A percentile compares a stretch with the other conserved stretches of the same genome.
phyloP scores from a whole-genome alignment of 1,284 basidiomycete species.

The Pseudozyma tsukubaensis region DNA sequence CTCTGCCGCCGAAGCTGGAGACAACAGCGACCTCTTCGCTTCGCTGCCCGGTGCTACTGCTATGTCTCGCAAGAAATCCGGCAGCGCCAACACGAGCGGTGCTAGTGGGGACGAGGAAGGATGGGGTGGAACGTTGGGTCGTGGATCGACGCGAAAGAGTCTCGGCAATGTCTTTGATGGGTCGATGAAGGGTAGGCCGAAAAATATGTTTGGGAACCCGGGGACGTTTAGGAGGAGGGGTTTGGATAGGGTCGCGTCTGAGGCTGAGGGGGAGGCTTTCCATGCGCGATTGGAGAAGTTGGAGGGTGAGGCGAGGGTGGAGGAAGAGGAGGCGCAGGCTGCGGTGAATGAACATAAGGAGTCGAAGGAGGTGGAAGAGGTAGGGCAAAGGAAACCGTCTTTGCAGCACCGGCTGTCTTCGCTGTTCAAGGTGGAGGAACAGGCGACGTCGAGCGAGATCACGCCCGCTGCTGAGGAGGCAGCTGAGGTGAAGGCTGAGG shows the following conservation, averaged over 20 bases:
- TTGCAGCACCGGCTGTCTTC: conserved; percentile 31
- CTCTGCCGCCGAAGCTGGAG: not conserved
- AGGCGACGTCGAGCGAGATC: not conserved
- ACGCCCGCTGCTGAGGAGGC: not conserved
- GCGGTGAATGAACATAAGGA: conserved; percentile 19
- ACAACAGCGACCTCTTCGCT: conserved; percentile 26
- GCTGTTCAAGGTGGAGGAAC: conserved; percentile 9
- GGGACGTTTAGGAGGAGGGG: conserved; percentile 13
- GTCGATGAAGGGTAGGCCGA: not conserved
- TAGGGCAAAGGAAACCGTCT: conserved; percentile 10
- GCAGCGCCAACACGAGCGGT: conserved; percentile 4
- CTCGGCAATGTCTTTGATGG: conserved; percentile 21
- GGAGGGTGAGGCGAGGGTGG: conserved; percentile 1
- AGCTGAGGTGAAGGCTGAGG: not conserved
- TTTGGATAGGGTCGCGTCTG: conserved; percentile 32
- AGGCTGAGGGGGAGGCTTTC: conserved; percentile 31
- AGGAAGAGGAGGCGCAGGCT: conserved; percentile 1
- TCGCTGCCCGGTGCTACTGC: conserved; percentile 23
- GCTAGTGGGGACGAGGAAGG: conserved; percentile 31
- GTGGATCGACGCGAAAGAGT: conserved; percentile 30
- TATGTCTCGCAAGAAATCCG: conserved; percentile 25
- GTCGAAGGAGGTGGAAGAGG: conserved; percentile 7
- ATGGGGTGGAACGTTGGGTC: conserved; percentile 49
- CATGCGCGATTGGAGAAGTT: conserved; percentile 14
- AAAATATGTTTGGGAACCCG: not conserved